Conservation (phyloP, 768 basidiomycete species). For the Coprinellus micaceus region DNA sequence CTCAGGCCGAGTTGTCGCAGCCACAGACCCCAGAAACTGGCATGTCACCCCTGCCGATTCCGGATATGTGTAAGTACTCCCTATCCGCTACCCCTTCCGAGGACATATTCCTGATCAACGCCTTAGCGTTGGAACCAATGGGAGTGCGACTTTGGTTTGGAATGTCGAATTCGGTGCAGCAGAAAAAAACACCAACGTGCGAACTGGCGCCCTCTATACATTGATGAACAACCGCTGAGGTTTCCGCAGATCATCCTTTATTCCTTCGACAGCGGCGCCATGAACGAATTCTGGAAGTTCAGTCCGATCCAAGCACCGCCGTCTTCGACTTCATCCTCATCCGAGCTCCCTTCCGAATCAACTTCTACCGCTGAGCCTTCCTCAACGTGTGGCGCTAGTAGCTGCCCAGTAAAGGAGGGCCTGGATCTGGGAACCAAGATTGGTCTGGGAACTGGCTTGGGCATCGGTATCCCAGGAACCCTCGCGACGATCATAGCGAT, state of each 20-base stretch:
- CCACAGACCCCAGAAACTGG: background rate
- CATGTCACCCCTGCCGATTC: background rate
- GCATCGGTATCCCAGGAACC: background rate
- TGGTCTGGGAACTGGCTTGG: background rate
- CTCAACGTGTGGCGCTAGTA: background rate
- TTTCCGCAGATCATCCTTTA: background rate
- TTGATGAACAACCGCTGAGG: background rate
- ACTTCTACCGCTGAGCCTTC: background rate
- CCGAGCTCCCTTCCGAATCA: background rate
- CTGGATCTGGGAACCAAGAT: constrained; percentile 2
- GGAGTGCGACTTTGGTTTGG: background rate
- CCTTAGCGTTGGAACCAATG: background rate
- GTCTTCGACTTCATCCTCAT: background rate
- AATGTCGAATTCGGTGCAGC: background rate
- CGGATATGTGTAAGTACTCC: background rate
- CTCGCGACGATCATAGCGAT: background rate
- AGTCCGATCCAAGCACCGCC: background rate
- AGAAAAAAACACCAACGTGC: background rate
- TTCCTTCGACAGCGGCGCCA: background rate
- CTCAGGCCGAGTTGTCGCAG: background rate
- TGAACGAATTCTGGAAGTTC: constrained; percentile 2
- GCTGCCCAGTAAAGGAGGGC: background rate
- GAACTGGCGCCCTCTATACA: background rate
- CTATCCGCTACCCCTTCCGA: background rate
- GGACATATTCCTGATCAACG: background rate